A percentile compares a stretch with the other conserved stretches of the same genome.
Conservation (phyloP, 768 basidiomycete genomes). For the Mrakia hoshinonis region DNA sequence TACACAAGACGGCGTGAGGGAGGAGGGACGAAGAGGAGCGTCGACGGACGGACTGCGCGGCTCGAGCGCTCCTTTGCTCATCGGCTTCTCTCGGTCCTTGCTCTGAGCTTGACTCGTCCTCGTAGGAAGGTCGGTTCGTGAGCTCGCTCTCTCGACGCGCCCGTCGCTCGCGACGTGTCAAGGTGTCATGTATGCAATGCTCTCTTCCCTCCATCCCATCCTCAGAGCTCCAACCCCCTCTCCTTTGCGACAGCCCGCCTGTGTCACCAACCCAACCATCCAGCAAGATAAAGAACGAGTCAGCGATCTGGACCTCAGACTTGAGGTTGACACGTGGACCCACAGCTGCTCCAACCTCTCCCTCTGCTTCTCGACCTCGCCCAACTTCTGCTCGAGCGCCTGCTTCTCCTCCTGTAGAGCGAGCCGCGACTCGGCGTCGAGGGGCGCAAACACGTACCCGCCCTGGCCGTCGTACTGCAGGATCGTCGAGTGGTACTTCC, state of each 20-base stretch:
- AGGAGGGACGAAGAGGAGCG: no score
- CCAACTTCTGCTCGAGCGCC: conserved; percentile 67
- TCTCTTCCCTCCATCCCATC: no score
- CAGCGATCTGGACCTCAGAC: no score
- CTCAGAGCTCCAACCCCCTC: conserved; percentile 15
- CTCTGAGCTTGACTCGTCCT: no score
- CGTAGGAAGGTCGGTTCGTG: no score
- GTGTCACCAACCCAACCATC: background rate
- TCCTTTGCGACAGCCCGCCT: conserved; percentile 15
- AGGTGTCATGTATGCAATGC: no score
- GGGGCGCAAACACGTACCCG: conserved; percentile 66
- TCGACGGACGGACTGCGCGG: no score
- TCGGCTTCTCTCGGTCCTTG: no score
- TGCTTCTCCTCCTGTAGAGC: conserved; percentile 94
- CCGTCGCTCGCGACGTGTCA: no score
- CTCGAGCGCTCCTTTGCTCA: no score
- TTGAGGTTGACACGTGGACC: background rate
- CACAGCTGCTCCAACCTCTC: conserved; percentile 32
- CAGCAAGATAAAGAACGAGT: background rate
- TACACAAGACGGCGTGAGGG: no score
- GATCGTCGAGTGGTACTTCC: conserved; percentile 37
- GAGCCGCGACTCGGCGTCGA: conserved; percentile 81
- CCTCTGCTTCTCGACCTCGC: conserved; percentile 83
- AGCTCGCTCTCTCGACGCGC: no score
- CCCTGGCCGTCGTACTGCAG: conserved; percentile 67